Base-by-base conservation (phyloP, 2,329 filamentous ascomycete genomes). In the Arthrobotrys sphaeroides region DNA sequence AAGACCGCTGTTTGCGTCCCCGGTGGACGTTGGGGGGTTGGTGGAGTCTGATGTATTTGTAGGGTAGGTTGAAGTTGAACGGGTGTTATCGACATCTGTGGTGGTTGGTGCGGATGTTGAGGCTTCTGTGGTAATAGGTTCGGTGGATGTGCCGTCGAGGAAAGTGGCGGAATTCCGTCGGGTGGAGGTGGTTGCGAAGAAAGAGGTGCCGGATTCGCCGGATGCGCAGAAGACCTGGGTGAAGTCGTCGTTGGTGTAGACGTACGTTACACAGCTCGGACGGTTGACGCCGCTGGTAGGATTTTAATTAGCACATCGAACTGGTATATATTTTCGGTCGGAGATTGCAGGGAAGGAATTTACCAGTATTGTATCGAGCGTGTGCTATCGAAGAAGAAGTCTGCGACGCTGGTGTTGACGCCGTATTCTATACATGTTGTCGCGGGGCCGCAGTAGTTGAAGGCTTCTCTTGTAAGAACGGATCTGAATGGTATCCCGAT, bases 321-420 rank as follows among this genome's bases (percentile, higher is more conserved):
- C 18, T 40, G 16, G 24, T 20, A 28, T 6, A 26, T 53, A 13
- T 33, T 12, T 10, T 33, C 3, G 24, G 20, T 49, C 12, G 33
- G 10, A 10, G n/a, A n/a, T n/a, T n/a, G n/a, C n/a, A n/a, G n/a
- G n/a, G n/a, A 24, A 9, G 24, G 5, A 31, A 26, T 38, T 18
- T 74, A 74, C 70, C 70, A 74, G 70, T 68, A 74, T 74, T 74
- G 70, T 68, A 68, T 74, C 36, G 70, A 74, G 13, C 62, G 18
- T 43, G 70, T 68, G 70, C 62, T 74, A 40, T 74, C 70, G 55
- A 51, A 74, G 45, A 68, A 74, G 22, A 68, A 74, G 16, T 74
- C 70, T 13, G 62, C 16, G 6, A 74, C 62, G 5, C 28, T 10
- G 43, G 62, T 68, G 28, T 53, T 74, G 45, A 74, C 70, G 10